phyloP scores from a whole-genome alignment of 176 grass and related monocot genomes.

The Triticum monococcum region DNA sequence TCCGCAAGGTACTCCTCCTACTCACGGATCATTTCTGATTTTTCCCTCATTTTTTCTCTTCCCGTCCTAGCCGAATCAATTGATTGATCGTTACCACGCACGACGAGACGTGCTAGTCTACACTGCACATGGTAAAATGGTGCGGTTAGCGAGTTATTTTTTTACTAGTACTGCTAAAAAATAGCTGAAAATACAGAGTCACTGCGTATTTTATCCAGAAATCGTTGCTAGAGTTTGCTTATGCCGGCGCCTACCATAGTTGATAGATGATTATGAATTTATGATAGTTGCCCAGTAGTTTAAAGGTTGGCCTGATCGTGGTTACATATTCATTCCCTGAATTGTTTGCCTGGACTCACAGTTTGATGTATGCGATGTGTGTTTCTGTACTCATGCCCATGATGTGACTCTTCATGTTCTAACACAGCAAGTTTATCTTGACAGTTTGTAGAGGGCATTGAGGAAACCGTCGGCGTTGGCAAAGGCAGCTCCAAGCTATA shows the following conservation, averaged over 20 bases:
- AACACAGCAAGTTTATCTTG: not conserved
- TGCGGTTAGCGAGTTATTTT: not conserved
- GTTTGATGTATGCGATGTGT: not conserved
- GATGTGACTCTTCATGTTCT: not conserved
- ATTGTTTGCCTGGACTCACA: not conserved
- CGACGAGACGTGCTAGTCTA: too few species aligned
- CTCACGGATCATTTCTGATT: not conserved
- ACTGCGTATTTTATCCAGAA: not conserved
- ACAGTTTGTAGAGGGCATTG: slow-evolving; percentile 66
- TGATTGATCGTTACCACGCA: not conserved
- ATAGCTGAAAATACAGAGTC: not conserved
- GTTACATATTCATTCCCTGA: not conserved
- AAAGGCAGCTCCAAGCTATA: slow-evolving; percentile 54
- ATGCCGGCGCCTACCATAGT: not conserved
- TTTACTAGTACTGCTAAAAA: not conserved
- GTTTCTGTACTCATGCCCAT: not conserved
- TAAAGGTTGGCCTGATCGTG: not conserved
- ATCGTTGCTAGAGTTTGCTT: not conserved
- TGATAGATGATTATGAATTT: not conserved
- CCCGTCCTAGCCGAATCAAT: not conserved
- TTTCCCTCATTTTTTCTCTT: not conserved
- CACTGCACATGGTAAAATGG: not conserved
- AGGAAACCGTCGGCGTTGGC: slow-evolving; percentile 50
- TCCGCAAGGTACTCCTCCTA: slow-evolving; percentile 40
- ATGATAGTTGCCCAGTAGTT: not conserved